A percentile compares a stretch with the other conserved stretches of the same genome.
phyloP scores from a whole-genome alignment of 2,329 filamentous ascomycete genomes.

The Ceratocystis variospora region DNA sequence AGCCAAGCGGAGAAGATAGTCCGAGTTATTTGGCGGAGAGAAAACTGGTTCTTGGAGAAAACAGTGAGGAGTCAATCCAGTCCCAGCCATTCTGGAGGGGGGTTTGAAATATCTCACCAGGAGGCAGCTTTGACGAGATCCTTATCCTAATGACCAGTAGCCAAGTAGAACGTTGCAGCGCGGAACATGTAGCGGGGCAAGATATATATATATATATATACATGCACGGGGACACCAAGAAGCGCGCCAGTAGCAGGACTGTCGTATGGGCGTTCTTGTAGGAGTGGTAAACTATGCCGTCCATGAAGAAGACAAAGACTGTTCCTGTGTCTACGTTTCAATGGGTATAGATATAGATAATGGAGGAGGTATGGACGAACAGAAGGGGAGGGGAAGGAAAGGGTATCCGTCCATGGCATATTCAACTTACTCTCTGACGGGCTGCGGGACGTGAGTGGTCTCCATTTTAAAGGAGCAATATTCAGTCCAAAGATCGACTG shows the following conservation, averaged over 20 bases:
- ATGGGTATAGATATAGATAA: conserved; percentile 23
- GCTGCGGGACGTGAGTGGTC: conserved; percentile 82
- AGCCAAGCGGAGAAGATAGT: neutral
- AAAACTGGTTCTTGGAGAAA: conserved; percentile 9
- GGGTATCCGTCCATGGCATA: conserved; percentile 36
- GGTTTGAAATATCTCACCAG: conserved; percentile 62
- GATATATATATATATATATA: conserved; percentile 6
- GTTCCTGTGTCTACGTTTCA: conserved; percentile 22
- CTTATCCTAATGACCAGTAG: conserved; percentile 26
- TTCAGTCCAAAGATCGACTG: conserved; percentile 92
- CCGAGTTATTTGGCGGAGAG: neutral
- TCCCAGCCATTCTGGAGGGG: conserved; percentile 30
- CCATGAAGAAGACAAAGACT: conserved; percentile 25
- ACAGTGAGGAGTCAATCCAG: conserved; percentile 29
- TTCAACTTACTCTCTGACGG: conserved; percentile 98
- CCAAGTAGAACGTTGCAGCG: conserved; percentile 17
- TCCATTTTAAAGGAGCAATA: conserved; percentile 98
- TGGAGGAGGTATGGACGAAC: conserved; percentile 25
- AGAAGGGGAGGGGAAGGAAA: conserved; percentile 28
- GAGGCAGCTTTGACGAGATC: conserved; percentile 30
- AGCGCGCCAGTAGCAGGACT: neutral
- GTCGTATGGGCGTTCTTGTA: conserved; percentile 11
- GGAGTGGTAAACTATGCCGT: conserved; percentile 31
- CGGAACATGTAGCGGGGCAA: neutral
- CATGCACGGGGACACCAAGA: neutral